phyloP scores from a whole-genome alignment of 2,329 filamentous ascomycete genomes.

The Trichoderma sp. region DNA sequence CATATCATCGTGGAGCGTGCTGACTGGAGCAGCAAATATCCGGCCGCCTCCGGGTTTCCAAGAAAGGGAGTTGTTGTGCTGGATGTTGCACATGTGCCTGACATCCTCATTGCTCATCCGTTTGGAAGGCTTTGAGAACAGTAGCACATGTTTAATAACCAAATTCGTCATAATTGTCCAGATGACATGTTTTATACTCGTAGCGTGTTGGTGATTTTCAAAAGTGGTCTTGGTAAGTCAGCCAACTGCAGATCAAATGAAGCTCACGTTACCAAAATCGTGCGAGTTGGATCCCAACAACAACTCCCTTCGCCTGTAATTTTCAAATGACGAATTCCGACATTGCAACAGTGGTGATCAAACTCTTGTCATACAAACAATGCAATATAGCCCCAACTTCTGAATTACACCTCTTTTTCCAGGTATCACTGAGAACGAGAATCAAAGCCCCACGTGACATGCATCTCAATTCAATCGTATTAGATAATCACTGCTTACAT shows the following conservation, averaged over 20 bases:
- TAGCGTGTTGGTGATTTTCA: not conserved
- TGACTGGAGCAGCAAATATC: not conserved
- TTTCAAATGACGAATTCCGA: not conserved
- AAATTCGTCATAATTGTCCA: not conserved
- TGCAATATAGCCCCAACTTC: not conserved
- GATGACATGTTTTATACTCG: not conserved
- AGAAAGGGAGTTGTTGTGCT: not conserved
- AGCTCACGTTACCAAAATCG: not conserved
- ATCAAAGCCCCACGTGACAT: not conserved
- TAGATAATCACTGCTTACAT: not conserved
- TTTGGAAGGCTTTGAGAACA: not conserved
- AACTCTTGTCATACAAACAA: not conserved
- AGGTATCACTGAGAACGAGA: not conserved
- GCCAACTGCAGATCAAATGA: not conserved
- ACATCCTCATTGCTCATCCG: not conserved
- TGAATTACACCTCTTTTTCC: not conserved
- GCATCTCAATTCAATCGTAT: not conserved
- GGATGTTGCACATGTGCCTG: not conserved
- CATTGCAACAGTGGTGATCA: not conserved
- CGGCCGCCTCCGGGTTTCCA: not conserved
- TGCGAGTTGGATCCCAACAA: not conserved
- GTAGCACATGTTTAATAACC: not conserved
- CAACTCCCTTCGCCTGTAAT: not conserved
- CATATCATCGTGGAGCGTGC: not conserved
- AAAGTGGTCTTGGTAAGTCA: not conserved